Base-by-base conservation (phyloP, 805 yeast genomes). In the Lipomyces chichibuensis region DNA sequence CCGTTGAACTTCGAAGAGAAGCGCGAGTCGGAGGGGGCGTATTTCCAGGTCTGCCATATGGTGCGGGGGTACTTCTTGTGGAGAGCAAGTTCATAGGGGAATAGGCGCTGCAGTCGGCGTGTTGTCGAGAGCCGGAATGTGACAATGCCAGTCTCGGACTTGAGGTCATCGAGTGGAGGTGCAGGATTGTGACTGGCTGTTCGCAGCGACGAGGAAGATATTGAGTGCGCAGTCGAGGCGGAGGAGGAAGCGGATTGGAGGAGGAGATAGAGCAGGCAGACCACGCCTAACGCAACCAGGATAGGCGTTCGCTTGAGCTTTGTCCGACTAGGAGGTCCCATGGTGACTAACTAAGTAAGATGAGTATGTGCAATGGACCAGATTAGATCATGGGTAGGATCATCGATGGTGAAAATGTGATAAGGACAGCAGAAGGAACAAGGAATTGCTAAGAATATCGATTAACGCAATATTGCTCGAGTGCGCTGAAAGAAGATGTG, bases 41-140 rank as follows among this genome's bases (percentile, higher is more conserved):
- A 87, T 78, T 92, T 94, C 97, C 98, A 94, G 0, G 97, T 88
- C 78, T 94, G 98, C 97, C 98, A 94, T 53, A 94, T 86, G 71
- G 85, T 85, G 25, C 88, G 89, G 0, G 97, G 96, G 65, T 92
- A 85, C 66, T 73, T 69, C 37, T 85, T 85, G 39, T 83, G 80
- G 3, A 79, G 66, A 2, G 54, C 20, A 1, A 87, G 80, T 67
- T 89, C 88, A 78, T 93, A 94, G 0, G 97, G 97, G 75, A 86
- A 90, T 72, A 88, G 84, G 75, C 78, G 86, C 23, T 88, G 82
- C 69, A 93, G 81, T 75, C 90, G 91, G 53, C 46, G 58, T n/a
- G 54, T 52, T 6, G 62, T 55, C 53, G 55, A 43, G 85, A 87
- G 56, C 89, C 76, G 58, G 82, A 63, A 63, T 7, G 17, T 20